These are phyloP conservation scores for Lentinula boryana DNA, from an alignment of 768 basidiomycete species.

Conservation along the genomic window DNA sequence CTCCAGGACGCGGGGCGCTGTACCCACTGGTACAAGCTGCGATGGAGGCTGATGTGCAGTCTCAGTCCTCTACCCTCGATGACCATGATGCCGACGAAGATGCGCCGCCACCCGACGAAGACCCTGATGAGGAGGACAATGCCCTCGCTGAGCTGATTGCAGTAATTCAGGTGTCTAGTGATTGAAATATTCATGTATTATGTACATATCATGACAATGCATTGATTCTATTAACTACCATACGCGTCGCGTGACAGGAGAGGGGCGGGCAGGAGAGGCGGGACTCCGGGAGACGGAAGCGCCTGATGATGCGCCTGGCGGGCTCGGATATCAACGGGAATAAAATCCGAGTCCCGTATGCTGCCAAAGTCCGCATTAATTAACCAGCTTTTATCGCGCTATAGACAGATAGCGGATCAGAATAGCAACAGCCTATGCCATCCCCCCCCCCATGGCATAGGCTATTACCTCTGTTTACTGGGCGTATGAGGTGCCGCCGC, in stretches of 20 bases:
- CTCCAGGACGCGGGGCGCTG: neutral
- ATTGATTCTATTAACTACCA: neutral
- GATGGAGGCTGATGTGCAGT: no score
- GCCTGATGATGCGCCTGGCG: no score
- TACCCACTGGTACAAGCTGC: neutral
- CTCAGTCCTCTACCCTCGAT: neutral
- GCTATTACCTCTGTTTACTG: neutral
- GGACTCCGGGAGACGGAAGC: neutral
- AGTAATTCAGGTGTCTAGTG: neutral
- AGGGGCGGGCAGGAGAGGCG: neutral
- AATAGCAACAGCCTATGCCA: neutral
- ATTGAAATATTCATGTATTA: neutral
- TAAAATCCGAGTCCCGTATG: neutral
- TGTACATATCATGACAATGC: neutral
- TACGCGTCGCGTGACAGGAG: neutral
- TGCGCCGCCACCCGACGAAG: neutral
- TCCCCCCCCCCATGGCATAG: neutral
- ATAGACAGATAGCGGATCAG: neutral
- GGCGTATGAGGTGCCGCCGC: conserved; percentile 33
- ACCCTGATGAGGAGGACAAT: neutral
- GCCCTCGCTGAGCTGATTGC: neutral
- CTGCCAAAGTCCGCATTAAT: neutral
- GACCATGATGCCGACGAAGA: neutral
- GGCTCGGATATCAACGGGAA: neutral
- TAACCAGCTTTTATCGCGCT: neutral